Evolutionary conservation across 257 asterid species (phyloP).

Genomic region (Gardenia jasminoides): DNA sequence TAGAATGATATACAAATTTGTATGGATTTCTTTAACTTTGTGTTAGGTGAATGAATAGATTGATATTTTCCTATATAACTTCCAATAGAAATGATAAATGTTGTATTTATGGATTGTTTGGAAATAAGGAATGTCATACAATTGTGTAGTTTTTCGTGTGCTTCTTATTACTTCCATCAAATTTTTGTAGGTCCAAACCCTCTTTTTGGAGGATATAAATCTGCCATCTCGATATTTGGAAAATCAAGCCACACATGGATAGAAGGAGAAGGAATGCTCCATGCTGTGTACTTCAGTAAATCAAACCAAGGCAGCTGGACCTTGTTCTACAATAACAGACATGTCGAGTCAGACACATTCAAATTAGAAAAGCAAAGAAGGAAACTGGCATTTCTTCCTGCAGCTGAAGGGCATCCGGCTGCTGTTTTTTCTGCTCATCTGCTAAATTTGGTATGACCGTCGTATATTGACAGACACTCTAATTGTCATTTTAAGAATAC

Average conservation of each 20-base stretch:
- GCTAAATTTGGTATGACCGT: conserved; percentile 34
- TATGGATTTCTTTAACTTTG: too few relatives aligned
- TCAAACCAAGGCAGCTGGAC: conserved; percentile 25
- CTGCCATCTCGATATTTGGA: too few relatives aligned
- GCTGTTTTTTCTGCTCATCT: conserved; percentile 46
- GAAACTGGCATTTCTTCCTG: conserved; percentile 38
- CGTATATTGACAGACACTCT: not conserved
- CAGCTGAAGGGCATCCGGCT: conserved; percentile 39
- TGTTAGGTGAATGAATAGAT: too few relatives aligned
- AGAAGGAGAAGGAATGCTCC: conserved; percentile 60
- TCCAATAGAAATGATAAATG: too few relatives aligned
- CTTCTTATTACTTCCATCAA: too few relatives aligned
- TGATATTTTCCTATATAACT: too few relatives aligned
- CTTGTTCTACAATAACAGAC: conserved; percentile 26
- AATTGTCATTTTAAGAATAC: not conserved
- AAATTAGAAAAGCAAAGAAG: conserved; percentile 24
- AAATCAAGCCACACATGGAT: conserved; percentile 39
- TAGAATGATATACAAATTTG: too few relatives aligned
- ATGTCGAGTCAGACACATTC: conserved; percentile 29
- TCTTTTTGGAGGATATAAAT: too few relatives aligned
- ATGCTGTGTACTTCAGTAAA: conserved; percentile 35
- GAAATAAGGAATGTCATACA: too few relatives aligned
- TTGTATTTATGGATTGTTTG: too few relatives aligned
- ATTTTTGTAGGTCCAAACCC: too few relatives aligned
- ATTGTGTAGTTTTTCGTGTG: too few relatives aligned